Evolutionary conservation across 768 basidiomycete species (phyloP).

Genomic region (Leucogyrophana mollusca): DNA sequence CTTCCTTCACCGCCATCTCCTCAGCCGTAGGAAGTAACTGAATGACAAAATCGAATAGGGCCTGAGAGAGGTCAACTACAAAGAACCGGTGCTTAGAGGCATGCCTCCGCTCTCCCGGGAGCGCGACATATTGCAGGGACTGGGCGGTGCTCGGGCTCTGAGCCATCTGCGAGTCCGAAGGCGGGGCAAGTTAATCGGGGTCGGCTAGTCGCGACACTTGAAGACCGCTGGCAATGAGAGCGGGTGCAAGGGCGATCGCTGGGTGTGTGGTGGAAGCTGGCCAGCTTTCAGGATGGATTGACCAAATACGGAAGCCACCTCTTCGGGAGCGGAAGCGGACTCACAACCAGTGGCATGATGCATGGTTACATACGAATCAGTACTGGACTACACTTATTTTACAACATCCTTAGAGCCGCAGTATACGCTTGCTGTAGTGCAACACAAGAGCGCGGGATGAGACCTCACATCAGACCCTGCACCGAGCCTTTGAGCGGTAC

Average conservation of each 20-base stretch:
- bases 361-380: too few relatives aligned
- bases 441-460: too few relatives aligned
- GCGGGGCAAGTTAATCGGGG: conserved; percentile 3
- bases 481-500: too few relatives aligned
- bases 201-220: conserved; percentile 6
- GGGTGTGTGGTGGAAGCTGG: conserved; percentile 17
- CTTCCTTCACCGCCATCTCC: conserved; percentile 93
- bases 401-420: too few relatives aligned
- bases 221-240: conserved; percentile 15
- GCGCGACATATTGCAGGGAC: conserved; percentile 24
- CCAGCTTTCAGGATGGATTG: conserved; percentile 16
- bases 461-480: too few relatives aligned
- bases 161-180: conserved; percentile 21
- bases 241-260: conserved; percentile 28
- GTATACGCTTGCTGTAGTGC: too few relatives aligned
- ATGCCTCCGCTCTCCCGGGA: conserved; percentile 36
- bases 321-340: too few relatives aligned
- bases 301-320: conserved; percentile 25
- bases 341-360: too few relatives aligned
- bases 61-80: conserved; percentile 80
- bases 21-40: conserved; percentile 88
- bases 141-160: conserved; percentile 26
- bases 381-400: too few relatives aligned
- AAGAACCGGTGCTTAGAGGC: conserved; percentile 58
- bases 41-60: conserved; percentile 90